phyloP scores from a whole-genome alignment of 495 filamentous ascomycete genomes.

The Annulohypoxylon bovei region DNA sequence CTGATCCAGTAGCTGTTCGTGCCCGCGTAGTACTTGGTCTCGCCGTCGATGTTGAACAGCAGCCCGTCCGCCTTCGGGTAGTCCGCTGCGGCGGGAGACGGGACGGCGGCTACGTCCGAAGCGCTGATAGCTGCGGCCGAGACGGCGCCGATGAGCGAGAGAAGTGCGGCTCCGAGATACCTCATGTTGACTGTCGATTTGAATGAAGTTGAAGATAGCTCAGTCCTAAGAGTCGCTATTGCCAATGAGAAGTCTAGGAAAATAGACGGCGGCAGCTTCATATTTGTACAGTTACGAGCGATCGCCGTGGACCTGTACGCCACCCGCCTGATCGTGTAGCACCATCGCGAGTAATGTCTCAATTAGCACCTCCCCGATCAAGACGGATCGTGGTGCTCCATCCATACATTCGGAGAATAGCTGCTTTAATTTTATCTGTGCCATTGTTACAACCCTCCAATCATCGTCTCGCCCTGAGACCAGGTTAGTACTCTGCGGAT shows the following conservation, averaged over 20 bases:
- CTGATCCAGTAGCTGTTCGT: constrained; percentile 81
- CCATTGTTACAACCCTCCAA: constrained; percentile 13
- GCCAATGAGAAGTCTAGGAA: not conserved
- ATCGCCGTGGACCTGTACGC: not conserved
- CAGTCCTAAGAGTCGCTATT: not conserved
- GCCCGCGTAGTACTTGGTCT: constrained; percentile 71
- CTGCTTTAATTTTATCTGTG: constrained; percentile 9
- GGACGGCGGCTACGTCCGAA: not conserved
- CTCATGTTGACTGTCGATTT: constrained; percentile 38
- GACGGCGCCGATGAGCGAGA: constrained; percentile 32
- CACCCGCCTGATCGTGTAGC: not conserved
- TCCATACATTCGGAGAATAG: constrained; percentile 27
- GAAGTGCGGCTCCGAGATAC: constrained; percentile 27
- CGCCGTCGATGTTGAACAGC: constrained; percentile 69
- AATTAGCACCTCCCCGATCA: constrained; percentile 8
- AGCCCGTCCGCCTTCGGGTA: constrained; percentile 36
- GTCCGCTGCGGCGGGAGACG: constrained; percentile 9
- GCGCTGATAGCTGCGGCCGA: constrained; percentile 19
- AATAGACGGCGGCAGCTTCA: not conserved
- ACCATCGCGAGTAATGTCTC: constrained; percentile 5
- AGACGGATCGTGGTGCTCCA: constrained; percentile 44
- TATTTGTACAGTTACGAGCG: constrained; percentile 12
- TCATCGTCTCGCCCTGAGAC: constrained; percentile 10
- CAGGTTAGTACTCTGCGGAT: not conserved
- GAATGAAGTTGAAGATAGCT: not conserved